phyloP scores from a whole-genome alignment of 225 moss, liverwort and hornwort species.

The Polytrichum commune region DNA sequence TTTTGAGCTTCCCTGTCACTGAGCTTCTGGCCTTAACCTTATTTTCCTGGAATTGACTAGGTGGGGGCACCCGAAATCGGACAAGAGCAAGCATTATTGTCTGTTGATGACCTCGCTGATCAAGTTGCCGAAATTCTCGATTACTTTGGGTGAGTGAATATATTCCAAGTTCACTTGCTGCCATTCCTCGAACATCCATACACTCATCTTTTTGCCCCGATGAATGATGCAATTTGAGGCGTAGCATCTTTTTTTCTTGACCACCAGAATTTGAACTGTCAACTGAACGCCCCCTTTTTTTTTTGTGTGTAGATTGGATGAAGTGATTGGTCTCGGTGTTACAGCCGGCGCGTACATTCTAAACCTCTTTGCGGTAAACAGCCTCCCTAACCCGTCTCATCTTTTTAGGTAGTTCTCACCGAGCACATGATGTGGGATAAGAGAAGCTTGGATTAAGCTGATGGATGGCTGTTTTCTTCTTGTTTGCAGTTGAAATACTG shows the following conservation, averaged over 20 bases:
- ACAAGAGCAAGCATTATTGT: slow-evolving; percentile 51
- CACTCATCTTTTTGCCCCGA: too few species aligned
- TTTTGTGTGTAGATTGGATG: slow-evolving; percentile 47
- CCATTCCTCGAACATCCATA: too few species aligned
- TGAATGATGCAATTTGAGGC: too few species aligned
- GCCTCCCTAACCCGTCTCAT: too few species aligned
- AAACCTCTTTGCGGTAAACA: slow-evolving; percentile 72
- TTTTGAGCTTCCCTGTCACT: too few species aligned
- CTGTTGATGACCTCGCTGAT: slow-evolving; percentile 72
- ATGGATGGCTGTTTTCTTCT: not conserved
- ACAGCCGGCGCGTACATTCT: slow-evolving; percentile 89
- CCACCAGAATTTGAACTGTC: not conserved
- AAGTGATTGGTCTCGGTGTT: slow-evolving; percentile 88
- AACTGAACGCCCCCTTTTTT: not conserved
- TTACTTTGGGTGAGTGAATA: slow-evolving; percentile 55
- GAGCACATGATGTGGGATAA: too few species aligned
- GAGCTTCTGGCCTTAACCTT: not conserved
- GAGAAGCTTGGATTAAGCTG: too few species aligned
- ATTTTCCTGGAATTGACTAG: slow-evolving; percentile 17
- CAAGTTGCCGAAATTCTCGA: slow-evolving; percentile 91
- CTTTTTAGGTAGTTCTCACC: too few species aligned
- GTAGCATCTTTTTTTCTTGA: too few species aligned
- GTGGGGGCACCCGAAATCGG: slow-evolving; percentile 64
- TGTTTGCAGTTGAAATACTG: slow-evolving; percentile 73
- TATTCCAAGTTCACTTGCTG: too few species aligned